Evolutionary conservation across 345 rosid species (phyloP).

Genomic region (Sapria himalayana): DNA sequence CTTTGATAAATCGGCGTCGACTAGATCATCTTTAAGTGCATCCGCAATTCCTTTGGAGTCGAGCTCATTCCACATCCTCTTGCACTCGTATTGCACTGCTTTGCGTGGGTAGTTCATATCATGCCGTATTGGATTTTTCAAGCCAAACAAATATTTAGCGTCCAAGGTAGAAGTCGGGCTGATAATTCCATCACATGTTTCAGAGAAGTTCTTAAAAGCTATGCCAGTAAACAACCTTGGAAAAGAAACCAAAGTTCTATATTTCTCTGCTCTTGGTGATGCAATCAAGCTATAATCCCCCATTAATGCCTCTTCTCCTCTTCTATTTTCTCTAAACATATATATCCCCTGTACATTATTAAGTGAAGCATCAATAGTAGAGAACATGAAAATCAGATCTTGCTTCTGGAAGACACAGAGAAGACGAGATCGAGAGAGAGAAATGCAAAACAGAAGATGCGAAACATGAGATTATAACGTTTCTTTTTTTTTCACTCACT

Average conservation of each 20-base stretch:
- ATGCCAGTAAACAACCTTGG: constrained; percentile 33
- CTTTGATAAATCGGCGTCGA: constrained; percentile 6
- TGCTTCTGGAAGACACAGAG: no score
- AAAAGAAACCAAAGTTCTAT: constrained; percentile 16
- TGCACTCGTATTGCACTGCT: constrained; percentile 9
- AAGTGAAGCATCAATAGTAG: no score
- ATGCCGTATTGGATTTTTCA: constrained; percentile 15
- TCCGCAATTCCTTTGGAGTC: constrained; percentile 34
- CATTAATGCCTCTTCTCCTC: constrained; percentile 41
- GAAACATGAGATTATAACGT: no score
- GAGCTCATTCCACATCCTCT: constrained; percentile 10
- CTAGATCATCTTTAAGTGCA: constrained; percentile 22
- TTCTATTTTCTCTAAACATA: no score
- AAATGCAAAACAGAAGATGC: no score
- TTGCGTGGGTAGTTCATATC: constrained; percentile 16
- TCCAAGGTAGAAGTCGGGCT: constrained; percentile 55
- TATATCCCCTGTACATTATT: no score
- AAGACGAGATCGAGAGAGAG: no score
- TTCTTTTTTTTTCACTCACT: no score
- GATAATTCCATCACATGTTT: constrained; percentile 17
- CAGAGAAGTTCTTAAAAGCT: constrained; percentile 25
- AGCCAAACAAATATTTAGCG: constrained; percentile 19
- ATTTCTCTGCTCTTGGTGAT: constrained; percentile 12
- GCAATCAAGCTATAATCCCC: constrained; percentile 27
- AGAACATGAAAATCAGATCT: no score